Percentiles rank a stretch among this genome's conserved stretches.
These are phyloP conservation scores for Gossypium gossypioides DNA, from an alignment of 441 rosid genomes.

Conservation along the genomic window DNA sequence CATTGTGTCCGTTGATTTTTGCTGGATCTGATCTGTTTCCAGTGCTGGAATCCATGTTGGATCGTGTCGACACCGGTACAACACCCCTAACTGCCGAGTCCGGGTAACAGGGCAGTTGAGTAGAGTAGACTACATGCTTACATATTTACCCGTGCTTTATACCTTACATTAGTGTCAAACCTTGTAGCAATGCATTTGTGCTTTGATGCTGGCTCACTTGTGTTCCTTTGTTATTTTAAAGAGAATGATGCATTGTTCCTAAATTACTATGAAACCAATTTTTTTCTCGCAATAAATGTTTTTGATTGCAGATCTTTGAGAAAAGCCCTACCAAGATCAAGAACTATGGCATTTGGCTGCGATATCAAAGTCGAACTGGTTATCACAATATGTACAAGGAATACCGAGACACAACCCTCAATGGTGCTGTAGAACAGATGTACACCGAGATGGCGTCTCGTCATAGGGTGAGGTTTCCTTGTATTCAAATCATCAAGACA, in stretches of 20 bases:
- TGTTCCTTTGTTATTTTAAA: background rate
- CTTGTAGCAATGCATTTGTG: background rate
- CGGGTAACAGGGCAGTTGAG: background rate
- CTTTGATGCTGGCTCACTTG: background rate
- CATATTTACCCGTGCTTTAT: background rate
- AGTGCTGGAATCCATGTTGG: too few species aligned
- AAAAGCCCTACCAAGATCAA: constrained; percentile 48
- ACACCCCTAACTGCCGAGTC: too few species aligned
- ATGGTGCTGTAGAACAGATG: constrained; percentile 58
- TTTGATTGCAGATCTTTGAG: constrained; percentile 39
- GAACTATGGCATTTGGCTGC: constrained; percentile 51
- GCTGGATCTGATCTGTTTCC: too few species aligned
- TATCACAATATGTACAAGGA: constrained; percentile 64
- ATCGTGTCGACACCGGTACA: too few species aligned
- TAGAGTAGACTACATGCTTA: background rate
- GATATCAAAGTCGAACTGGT: constrained; percentile 50
- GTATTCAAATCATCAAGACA: constrained; percentile 54
- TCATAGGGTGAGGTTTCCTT: constrained; percentile 49
- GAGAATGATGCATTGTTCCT: too few species aligned
- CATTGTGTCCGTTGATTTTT: too few species aligned
- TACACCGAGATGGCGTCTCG: constrained; percentile 56
- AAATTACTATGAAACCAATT: too few species aligned
- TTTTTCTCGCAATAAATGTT: background rate
- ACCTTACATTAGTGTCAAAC: background rate
- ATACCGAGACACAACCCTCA: constrained; percentile 46